A percentile compares a stretch with the other conserved stretches of the same genome.
phyloP scores from a whole-genome alignment of 108 stramenopile species.

The Cyclostephanos invisitatus region DNA sequence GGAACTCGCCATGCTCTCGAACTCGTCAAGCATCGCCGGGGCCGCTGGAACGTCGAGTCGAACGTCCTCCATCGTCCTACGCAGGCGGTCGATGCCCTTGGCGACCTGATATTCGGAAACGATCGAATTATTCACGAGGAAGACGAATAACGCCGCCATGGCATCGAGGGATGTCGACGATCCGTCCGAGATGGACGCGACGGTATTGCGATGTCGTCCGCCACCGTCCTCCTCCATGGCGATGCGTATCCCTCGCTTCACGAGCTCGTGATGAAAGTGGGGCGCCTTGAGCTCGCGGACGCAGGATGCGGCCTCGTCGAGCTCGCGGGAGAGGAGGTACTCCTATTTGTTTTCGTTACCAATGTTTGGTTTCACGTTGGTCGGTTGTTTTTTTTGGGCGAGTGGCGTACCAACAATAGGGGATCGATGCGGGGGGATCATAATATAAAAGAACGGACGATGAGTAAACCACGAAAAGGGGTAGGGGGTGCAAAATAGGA shows the following conservation, averaged over 20 bases:
- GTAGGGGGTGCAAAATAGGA: too few relatives aligned
- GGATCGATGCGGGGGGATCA: too few relatives aligned
- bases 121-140: conserved; percentile 74
- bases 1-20: conserved; percentile 60
- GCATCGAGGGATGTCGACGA: conserved; percentile 58
- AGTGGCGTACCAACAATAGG: too few relatives aligned
- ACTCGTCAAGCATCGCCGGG: conserved; percentile 63
- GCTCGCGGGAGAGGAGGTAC: conserved; percentile 86
- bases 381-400: too few relatives aligned
- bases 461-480: too few relatives aligned
- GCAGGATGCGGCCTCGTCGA: conserved; percentile 92
- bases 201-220: conserved; percentile 18
- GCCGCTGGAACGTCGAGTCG: conserved; percentile 80
- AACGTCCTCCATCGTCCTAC: conserved; percentile 67
- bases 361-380: too few relatives aligned
- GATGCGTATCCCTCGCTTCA: conserved; percentile 92
- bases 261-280: conserved; percentile 96
- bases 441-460: too few relatives aligned
- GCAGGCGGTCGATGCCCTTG: conserved; percentile 75
- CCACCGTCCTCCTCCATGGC: conserved; percentile 87
- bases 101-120: conserved; percentile 81
- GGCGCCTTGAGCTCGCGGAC: conserved; percentile 84
- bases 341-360: conserved; percentile 50
- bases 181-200: neutral
- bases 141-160: conserved; percentile 73